Base-by-base conservation (phyloP, 169 alveolate species). In the Perkinsus olseni region DNA sequence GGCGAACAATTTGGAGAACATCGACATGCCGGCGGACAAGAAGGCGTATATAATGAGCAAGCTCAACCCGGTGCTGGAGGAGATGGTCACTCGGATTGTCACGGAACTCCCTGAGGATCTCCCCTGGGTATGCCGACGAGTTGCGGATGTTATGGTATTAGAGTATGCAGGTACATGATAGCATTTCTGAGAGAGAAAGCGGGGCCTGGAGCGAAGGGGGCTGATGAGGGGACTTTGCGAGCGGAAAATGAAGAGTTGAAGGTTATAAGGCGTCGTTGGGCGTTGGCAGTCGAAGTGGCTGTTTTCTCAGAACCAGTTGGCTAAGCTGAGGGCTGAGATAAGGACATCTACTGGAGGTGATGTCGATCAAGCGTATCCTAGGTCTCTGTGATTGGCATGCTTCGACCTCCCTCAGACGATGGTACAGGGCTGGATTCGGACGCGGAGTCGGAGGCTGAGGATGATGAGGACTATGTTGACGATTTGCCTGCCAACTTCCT, bases 211-310 rank as follows among this genome's bases (percentile, higher is more conserved):
- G 39, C 39, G 6, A 38, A 94, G 62, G 38, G 28, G 45, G 91
- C 3, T 92, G 40, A 92, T 36, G 48, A 92, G 34, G n/a, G 74
- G 74, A 34, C 74, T 20, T 39, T 13, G 38, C 74, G 91, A 0
- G 74, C 31, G 38, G 37, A 91, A 40, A 8, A 8, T 28, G 13
- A 4, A 11, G 38, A 0, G 34, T 38, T 37, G 91, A 31, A 31
- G 91, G 91, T 0, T 40, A 40, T 40, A n/a, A n/a, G 94, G 74
- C 10, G 94, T 31, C 6, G 93, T 97, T 97, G 93, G 95, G 97
- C 96, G 96, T 97, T 94, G 93, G 93, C 39, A 94, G 97, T 36
- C 94, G 97, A 6, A 10, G 17, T 17, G 62, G 62, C 62, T 6
- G 17, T 45, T 45, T 45, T 45, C 17, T 45, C 62, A 45, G 62